Conservation (phyloP, 2,329 filamentous ascomycete species). For the Zasmidium angulare region DNA sequence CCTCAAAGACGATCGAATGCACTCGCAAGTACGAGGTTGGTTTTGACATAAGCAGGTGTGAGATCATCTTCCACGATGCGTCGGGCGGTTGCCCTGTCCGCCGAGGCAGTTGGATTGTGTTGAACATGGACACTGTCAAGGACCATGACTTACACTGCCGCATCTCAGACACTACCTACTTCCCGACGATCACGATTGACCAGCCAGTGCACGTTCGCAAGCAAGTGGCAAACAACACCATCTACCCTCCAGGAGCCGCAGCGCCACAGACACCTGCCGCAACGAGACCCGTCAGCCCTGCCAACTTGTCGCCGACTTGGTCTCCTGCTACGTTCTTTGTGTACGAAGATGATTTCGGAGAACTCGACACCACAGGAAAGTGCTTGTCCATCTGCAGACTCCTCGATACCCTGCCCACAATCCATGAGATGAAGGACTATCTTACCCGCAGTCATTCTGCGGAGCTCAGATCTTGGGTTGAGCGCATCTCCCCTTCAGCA, state of each 20-base stretch:
- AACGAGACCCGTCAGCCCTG: constrained; percentile 16
- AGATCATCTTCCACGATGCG: constrained; percentile 43
- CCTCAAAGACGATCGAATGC: not conserved
- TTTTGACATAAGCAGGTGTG: constrained; percentile 38
- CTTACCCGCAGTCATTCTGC: constrained; percentile 39
- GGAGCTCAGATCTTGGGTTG: constrained; percentile 54
- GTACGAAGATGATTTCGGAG: constrained; percentile 61
- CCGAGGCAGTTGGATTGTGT: constrained; percentile 54
- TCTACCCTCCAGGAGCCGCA: too few species aligned
- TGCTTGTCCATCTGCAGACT: constrained; percentile 51
- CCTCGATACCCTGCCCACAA: constrained; percentile 61
- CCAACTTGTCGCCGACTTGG: constrained; percentile 29
- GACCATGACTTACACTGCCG: constrained; percentile 48
- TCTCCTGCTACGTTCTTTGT: constrained; percentile 38
- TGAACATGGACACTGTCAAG: constrained; percentile 18
- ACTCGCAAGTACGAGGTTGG: constrained; percentile 25
- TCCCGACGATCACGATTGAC: constrained; percentile 43
- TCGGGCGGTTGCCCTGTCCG: constrained; percentile 38
- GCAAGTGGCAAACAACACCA: not conserved
- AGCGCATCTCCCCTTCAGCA: constrained; percentile 63
- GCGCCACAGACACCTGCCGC: constrained; percentile 13
- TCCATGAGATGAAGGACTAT: constrained; percentile 58
- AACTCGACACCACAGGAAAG: constrained; percentile 49
- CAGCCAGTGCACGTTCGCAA: constrained; percentile 20
- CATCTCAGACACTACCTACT: constrained; percentile 47